Base-by-base conservation (phyloP, 1,284 basidiomycete genomes). In the Pascua guehoae region DNA sequence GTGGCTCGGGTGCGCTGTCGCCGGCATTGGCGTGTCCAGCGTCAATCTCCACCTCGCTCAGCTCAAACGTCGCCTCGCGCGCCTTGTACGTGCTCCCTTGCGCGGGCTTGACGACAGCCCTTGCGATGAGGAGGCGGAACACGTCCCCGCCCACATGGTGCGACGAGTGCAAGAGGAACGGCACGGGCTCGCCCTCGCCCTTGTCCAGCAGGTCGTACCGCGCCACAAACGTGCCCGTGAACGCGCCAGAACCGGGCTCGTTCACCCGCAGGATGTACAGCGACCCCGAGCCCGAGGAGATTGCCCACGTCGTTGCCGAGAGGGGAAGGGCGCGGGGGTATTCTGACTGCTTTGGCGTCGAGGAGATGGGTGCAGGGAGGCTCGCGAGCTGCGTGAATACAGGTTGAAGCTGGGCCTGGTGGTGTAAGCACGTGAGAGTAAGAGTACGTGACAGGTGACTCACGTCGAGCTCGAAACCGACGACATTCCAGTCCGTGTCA, bases 261-360 rank as follows among this genome's bases (percentile, higher is more conserved):
- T 51, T 79, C 62, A 61, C 76, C 39, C 67, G 61, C 38, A 80
- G 60, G 18, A 88, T 79, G 67, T 88, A 87, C 36, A 94, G 72
- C 12, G 79, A 72, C 8, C 89, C 89, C 54, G 80, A 78, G 9
- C 92, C 92, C 63, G 91, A 87, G 4, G 88, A 82, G 44, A 88
- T 80, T 40, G 87, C 79, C 66, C 85, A 82, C 5, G 79, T 75
- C 0, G 76, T 75, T 0, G 80, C 64, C 36, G 81, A 78, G 24
- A 89, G 69, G 53, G 87, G 84, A 1, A 81, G 78, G 5, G 82
- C 83, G 1, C 88, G 88, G 0, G 92, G 88, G 72, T 92, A 95
- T 75, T 94, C 91, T 12, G 68, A 55, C n/a, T 64, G 54, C 70
- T 77, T 65, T 81, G 84, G 53, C 7, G 57, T 38, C 7, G 67